Conservation (phyloP, 371 early-diverging fungal genomes). For the Capillidium heterosporum region DNA sequence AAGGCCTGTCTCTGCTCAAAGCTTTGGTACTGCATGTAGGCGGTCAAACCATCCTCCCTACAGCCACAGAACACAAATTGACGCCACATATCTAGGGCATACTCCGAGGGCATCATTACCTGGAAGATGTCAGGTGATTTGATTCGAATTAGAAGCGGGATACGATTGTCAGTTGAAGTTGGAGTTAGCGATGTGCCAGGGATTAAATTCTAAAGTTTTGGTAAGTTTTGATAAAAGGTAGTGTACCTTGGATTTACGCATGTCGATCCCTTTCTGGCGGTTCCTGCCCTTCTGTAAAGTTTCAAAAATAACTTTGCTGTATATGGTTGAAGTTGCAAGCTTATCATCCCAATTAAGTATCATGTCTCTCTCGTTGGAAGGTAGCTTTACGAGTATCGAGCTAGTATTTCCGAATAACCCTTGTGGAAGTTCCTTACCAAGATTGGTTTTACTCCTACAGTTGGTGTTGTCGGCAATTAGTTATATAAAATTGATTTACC, state of each 20-base stretch:
- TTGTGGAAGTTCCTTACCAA: not conserved
- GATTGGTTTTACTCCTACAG: too few species aligned
- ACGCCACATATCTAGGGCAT: too few species aligned
- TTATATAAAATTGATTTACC: not conserved
- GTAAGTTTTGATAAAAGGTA: not conserved
- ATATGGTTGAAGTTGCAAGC: not conserved
- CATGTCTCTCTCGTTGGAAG: not conserved
- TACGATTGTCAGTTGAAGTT: not conserved
- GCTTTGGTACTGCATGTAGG: too few species aligned
- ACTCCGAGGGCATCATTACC: too few species aligned
- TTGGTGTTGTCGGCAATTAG: too few species aligned
- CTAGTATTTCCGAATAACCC: not conserved
- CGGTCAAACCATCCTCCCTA: too few species aligned
- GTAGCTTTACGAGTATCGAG: not conserved
- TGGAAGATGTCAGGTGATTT: too few species aligned
- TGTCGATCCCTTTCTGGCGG: not conserved
- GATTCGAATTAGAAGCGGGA: not conserved
- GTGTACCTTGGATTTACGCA: not conserved
- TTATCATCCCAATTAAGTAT: not conserved
- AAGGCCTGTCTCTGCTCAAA: too few species aligned
- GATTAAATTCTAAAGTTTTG: not conserved
- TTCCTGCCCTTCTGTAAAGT: not conserved
- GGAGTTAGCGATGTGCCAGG: not conserved
- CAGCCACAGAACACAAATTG: too few species aligned
- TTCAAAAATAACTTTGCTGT: not conserved